These are phyloP conservation scores for Saccharomyces hybrid DNA, from an alignment of 1,139 yeast genomes.

Conservation along the genomic window DNA sequence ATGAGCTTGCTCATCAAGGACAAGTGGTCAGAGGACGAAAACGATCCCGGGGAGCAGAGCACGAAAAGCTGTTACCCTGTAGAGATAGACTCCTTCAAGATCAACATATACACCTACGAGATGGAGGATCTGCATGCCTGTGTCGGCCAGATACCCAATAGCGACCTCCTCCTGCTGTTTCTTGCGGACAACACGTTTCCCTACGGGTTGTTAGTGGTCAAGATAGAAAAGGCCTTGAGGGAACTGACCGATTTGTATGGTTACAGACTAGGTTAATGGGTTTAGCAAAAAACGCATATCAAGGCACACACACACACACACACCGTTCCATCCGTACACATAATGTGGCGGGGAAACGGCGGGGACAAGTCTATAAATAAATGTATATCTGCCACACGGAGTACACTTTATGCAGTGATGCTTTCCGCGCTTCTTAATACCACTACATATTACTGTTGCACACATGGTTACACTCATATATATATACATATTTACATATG, in stretches of 20 bases:
- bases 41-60: slow-evolving; percentile 10
- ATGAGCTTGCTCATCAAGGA: slow-evolving; percentile 29
- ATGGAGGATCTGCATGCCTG: slow-evolving; percentile 29
- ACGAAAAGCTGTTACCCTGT: slow-evolving; percentile 12
- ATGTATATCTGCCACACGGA: background rate
- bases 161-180: slow-evolving; percentile 25
- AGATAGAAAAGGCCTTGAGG: slow-evolving; percentile 21
- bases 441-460: no score
- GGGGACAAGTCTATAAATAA: background rate
- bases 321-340: background rate
- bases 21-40: slow-evolving; percentile 29
- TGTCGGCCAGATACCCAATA: slow-evolving; percentile 25
- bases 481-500: no score
- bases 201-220: slow-evolving; percentile 26
- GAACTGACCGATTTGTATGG: slow-evolving; percentile 19
- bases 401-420: no score
- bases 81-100: slow-evolving; percentile 4
- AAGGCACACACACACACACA: no score
- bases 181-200: slow-evolving; percentile 23
- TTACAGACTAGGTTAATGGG: slow-evolving; percentile 20
- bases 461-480: no score
- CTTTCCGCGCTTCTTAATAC: no score
- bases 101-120: slow-evolving; percentile 27
- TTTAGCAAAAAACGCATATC: background rate
- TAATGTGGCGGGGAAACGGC: background rate